phyloP scores from a whole-genome alignment of 257 asterid genomes.

The Plantago ovata region DNA sequence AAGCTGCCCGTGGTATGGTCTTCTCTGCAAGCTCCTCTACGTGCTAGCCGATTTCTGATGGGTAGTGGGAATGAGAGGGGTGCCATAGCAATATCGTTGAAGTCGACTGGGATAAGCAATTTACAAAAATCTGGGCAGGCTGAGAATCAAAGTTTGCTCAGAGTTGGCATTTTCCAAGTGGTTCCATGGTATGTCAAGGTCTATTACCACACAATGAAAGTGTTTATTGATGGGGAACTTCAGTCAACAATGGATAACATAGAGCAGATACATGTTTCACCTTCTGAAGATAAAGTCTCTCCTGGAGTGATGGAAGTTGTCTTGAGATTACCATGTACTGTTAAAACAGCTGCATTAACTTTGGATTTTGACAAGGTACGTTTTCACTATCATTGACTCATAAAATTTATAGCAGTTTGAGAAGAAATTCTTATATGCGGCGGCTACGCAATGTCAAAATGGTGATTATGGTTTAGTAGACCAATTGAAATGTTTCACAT shows the following conservation, averaged over 20 bases:
- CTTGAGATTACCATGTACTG: constrained; percentile 69
- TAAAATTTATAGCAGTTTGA: neutral
- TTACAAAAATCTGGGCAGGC: constrained; percentile 22
- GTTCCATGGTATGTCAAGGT: constrained; percentile 99
- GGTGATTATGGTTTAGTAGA: neutral
- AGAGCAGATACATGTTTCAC: constrained; percentile 64
- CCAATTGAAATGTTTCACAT: neutral
- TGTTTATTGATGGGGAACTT: constrained; percentile 65
- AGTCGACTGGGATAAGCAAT: constrained; percentile 38
- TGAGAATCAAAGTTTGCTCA: constrained; percentile 45
- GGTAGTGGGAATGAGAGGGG: constrained; percentile 99
- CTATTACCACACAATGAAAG: constrained; percentile 70
- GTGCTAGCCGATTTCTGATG: constrained; percentile 72
- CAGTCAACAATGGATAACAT: constrained; percentile 45
- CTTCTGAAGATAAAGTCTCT: constrained; percentile 95
- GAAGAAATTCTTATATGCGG: neutral
- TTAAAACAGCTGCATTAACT: constrained; percentile 71
- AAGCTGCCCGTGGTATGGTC: constrained; percentile 79
- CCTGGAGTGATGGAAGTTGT: constrained; percentile 89
- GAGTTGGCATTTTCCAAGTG: constrained; percentile 79
- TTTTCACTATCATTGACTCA: constrained; percentile 3
- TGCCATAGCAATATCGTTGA: constrained; percentile 81
- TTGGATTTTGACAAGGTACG: constrained; percentile 94
- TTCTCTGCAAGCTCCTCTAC: constrained; percentile 73
- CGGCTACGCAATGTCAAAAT: constrained; percentile 10